These are phyloP conservation scores for Candida saitoana DNA, from an alignment of 805 yeast species.

Conservation along the genomic window DNA sequence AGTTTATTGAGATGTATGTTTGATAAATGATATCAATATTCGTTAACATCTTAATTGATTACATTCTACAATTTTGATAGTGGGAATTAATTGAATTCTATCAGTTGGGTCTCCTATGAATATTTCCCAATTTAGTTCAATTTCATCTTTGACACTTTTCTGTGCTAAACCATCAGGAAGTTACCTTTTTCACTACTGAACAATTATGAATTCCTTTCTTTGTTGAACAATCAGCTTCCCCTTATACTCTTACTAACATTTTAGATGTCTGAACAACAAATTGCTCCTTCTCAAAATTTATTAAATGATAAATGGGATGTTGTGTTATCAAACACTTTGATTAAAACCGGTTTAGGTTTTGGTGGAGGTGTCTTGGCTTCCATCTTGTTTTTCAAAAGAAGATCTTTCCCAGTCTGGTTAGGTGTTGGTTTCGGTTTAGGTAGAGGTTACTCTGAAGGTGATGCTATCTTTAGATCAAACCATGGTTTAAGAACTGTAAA, in stretches of 20 bases:
- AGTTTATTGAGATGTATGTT: too few species aligned
- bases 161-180: too few species aligned
- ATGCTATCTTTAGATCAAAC: conserved; percentile 83
- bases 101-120: too few species aligned
- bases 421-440: conserved; percentile 98
- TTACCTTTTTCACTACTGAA: too few species aligned
- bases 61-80: too few species aligned
- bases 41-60: too few species aligned
- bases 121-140: too few species aligned
- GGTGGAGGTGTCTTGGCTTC: conserved; percentile 96
- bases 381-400: conserved; percentile 83
- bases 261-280: conserved; percentile 28
- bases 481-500: conserved; percentile 74
- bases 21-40: too few species aligned
- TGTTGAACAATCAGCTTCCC: too few species aligned
- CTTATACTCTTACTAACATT: conserved; percentile 5
- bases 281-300: conserved; percentile 52
- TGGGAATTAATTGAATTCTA: too few species aligned
- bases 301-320: conserved; percentile 87
- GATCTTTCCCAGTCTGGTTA: conserved; percentile 96
- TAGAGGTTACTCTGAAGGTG: conserved; percentile 97
- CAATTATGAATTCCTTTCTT: too few species aligned
- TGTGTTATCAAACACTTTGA: conserved; percentile 88
- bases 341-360: conserved; percentile 92
- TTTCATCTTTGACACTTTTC: too few species aligned